These are phyloP conservation scores for Cyclocybe cylindracea DNA, from an alignment of 768 basidiomycete species.

Conservation along the genomic window DNA sequence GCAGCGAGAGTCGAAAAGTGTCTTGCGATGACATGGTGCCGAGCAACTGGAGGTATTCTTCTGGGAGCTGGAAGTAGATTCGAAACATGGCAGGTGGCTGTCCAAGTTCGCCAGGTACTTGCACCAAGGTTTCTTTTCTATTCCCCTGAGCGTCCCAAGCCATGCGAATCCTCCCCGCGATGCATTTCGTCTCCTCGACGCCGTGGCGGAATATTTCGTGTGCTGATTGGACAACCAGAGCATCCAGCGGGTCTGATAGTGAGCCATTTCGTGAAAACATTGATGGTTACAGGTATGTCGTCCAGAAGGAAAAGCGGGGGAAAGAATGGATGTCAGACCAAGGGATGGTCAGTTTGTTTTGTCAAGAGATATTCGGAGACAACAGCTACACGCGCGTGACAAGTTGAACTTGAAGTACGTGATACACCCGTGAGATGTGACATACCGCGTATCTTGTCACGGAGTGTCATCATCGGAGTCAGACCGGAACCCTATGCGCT, in stretches of 20 bases:
- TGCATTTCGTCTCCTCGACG: conserved; percentile 15
- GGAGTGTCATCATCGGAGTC: too few species aligned
- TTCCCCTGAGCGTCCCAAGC: conserved; percentile 4
- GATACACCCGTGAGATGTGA: too few species aligned
- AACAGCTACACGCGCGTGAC: too few species aligned
- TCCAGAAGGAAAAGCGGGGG: too few species aligned
- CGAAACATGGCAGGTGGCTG: conserved; percentile 1
- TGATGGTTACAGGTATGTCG: too few species aligned
- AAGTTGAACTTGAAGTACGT: too few species aligned
- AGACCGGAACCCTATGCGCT: too few species aligned
- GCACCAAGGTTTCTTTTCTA: conserved; percentile 11
- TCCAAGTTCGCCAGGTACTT: not conserved
- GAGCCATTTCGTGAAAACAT: not conserved
- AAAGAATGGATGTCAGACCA: too few species aligned
- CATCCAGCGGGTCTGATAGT: conserved; percentile 1
- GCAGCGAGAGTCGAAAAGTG: conserved; percentile 47
- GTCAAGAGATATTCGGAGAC: too few species aligned
- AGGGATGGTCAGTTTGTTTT: too few species aligned
- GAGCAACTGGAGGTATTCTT: conserved; percentile 34
- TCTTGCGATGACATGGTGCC: conserved; percentile 39
- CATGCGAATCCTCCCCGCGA: conserved; percentile 20
- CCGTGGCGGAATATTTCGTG: conserved; percentile 16
- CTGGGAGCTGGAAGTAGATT: conserved; percentile 20
- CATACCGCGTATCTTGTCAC: too few species aligned
- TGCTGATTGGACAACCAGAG: conserved; percentile 11